These are phyloP conservation scores for Pezicula carpinea DNA, from an alignment of 2,329 filamentous ascomycete genomes.

Conservation along the genomic window DNA sequence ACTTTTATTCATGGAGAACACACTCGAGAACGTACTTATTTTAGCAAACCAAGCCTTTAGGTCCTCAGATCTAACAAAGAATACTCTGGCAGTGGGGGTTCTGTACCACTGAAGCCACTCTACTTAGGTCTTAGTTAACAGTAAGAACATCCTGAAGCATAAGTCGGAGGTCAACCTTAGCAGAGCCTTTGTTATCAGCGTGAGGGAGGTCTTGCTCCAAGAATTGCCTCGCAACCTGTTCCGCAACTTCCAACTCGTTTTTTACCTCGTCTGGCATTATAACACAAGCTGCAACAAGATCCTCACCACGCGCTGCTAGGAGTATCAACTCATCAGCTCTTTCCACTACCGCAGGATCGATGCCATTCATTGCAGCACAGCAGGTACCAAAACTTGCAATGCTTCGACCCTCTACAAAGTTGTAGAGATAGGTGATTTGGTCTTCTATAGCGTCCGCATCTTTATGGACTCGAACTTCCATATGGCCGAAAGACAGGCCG, in stretches of 20 bases:
- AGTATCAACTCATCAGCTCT: conserved; percentile 71
- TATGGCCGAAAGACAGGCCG: conserved; percentile 58
- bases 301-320: conserved; percentile 66
- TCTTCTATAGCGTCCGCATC: conserved; percentile 47
- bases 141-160: conserved; percentile 23
- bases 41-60: too few relatives aligned
- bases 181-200: conserved; percentile 9
- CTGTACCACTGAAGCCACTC: conserved; percentile 4
- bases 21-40: too few relatives aligned
- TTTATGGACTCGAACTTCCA: conserved; percentile 62
- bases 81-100: too few relatives aligned
- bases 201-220: conserved; percentile 34
- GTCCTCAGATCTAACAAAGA: too few relatives aligned
- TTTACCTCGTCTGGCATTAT: conserved; percentile 60
- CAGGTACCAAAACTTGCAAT: conserved; percentile 78
- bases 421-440: conserved; percentile 72
- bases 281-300: conserved; percentile 69
- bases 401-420: conserved; percentile 61
- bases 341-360: conserved; percentile 65
- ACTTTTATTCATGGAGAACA: too few relatives aligned
- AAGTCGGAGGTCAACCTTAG: conserved; percentile 19
- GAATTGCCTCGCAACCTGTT: conserved; percentile 54
- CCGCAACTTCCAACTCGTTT: conserved; percentile 63
- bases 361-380: conserved; percentile 84
- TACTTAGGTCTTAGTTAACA: conserved; percentile 8